phyloP scores from a whole-genome alignment of 257 asterid genomes.

The Primulina eburnea region DNA sequence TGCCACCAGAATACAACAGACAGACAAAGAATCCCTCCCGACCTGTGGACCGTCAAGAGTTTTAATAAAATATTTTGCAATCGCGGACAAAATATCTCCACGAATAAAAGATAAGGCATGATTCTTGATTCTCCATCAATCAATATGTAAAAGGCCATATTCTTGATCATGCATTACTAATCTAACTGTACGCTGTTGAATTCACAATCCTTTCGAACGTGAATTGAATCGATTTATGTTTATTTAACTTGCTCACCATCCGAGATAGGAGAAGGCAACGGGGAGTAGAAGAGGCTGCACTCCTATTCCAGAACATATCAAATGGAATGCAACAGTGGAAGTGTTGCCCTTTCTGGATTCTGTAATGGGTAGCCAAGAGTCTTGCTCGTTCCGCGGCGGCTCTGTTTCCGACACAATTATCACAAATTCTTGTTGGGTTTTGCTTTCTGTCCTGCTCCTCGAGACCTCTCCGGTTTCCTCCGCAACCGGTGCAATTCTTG shows the following conservation, averaged over 20 bases:
- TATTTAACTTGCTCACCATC: constrained; percentile 45
- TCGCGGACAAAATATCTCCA: neutral
- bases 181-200: too few species aligned
- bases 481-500: neutral
- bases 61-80: too few species aligned
- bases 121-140: neutral
- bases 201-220: too few species aligned
- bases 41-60: constrained; percentile 32
- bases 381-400: constrained; percentile 20
- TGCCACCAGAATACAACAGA: constrained; percentile 50
- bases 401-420: neutral
- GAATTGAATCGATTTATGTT: neutral
- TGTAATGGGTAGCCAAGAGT: constrained; percentile 55
- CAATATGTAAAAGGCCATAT: too few species aligned
- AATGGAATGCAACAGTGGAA: constrained; percentile 37
- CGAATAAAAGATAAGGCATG: neutral
- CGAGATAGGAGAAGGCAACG: constrained; percentile 52
- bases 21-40: constrained; percentile 44
- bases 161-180: too few species aligned
- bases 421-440: neutral
- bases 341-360: constrained; percentile 53
- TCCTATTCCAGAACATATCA: constrained; percentile 58
- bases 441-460: neutral
- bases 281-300: constrained; percentile 57
- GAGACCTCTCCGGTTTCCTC: neutral